Conservation (phyloP, 257 asterid genomes). For the Lavandula angustifolia region DNA sequence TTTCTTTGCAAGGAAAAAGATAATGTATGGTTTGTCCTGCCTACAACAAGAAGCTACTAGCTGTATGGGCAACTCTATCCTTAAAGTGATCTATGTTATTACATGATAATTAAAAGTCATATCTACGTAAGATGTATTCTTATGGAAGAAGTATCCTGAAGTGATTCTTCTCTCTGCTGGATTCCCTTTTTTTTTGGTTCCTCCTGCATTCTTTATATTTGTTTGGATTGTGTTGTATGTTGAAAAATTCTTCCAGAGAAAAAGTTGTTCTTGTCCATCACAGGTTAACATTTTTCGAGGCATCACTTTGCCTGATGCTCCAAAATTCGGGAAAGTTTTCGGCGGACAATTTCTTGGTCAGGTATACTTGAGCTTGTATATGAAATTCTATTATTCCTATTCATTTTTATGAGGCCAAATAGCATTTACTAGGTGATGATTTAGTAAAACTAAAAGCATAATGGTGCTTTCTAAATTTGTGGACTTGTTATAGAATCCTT, state of each 20-base stretch:
- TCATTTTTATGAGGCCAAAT: conserved; percentile 4
- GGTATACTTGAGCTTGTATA: conserved; percentile 46
- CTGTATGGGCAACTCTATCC: background rate
- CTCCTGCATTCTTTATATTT: background rate
- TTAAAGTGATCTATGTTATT: conserved; percentile 12
- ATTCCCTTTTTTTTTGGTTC: background rate
- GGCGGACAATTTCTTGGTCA: conserved; percentile 99
- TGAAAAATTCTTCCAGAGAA: background rate
- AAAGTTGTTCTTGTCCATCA: conserved; percentile 23
- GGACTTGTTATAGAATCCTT: background rate
- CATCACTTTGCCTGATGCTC: conserved; percentile 93
- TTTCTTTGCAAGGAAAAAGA: background rate
- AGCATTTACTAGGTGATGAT: conserved; percentile 12
- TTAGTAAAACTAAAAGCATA: conserved; percentile 12
- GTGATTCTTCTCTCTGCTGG: conserved; percentile 1
- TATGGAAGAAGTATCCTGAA: conserved; percentile 19
- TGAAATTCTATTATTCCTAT: conserved; percentile 6
- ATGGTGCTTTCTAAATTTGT: background rate
- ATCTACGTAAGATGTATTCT: conserved; percentile 10
- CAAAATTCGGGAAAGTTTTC: conserved; percentile 83
- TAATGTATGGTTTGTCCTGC: background rate
- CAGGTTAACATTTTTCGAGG: conserved; percentile 87
- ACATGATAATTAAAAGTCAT: conserved; percentile 21
- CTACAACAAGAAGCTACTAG: conserved; percentile 3
- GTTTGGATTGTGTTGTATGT: conserved; percentile 1